Evolutionary conservation across 805 yeast species (phyloP).

Genomic region (Candida ipomoeae): DNA sequence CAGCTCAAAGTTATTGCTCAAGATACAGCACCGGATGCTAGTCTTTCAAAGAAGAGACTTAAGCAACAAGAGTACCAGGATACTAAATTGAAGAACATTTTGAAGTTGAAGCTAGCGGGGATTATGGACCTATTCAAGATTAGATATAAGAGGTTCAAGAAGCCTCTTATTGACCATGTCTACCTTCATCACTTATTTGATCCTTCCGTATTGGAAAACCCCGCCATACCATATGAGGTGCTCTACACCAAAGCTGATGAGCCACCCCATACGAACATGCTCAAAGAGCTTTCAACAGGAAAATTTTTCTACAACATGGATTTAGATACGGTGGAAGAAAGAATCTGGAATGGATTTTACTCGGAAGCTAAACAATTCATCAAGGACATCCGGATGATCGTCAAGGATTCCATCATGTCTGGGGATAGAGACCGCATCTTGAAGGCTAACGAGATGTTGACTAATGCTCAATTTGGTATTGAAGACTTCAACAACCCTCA

Average conservation of each 20-base stretch:
- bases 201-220: constrained; percentile 40
- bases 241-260: constrained; percentile 45
- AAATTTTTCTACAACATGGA: constrained; percentile 81
- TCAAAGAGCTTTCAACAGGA: constrained; percentile 75
- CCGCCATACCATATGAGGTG: constrained; percentile 34
- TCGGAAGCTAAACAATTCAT: constrained; percentile 89
- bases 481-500: constrained; percentile 81
- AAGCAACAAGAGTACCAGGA: constrained; percentile 61
- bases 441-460: constrained; percentile 90
- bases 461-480: constrained; percentile 92
- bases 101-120: constrained; percentile 81
- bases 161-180: constrained; percentile 82
- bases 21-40: constrained; percentile 25
- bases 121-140: constrained; percentile 85
- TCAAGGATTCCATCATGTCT: constrained; percentile 64
- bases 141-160: constrained; percentile 84
- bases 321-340: constrained; percentile 86
- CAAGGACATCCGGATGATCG: constrained; percentile 79
- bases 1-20: constrained; percentile 31
- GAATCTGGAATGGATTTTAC: constrained; percentile 95
- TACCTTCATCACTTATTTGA: constrained; percentile 75
- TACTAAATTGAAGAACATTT: constrained; percentile 74
- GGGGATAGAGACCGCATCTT: constrained; percentile 81
- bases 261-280: constrained; percentile 57
- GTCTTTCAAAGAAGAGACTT: constrained; percentile 39